These are phyloP conservation scores for Syncephalastrum monosporum DNA, from an alignment of 371 early-diverging fungal species.

Conservation along the genomic window DNA sequence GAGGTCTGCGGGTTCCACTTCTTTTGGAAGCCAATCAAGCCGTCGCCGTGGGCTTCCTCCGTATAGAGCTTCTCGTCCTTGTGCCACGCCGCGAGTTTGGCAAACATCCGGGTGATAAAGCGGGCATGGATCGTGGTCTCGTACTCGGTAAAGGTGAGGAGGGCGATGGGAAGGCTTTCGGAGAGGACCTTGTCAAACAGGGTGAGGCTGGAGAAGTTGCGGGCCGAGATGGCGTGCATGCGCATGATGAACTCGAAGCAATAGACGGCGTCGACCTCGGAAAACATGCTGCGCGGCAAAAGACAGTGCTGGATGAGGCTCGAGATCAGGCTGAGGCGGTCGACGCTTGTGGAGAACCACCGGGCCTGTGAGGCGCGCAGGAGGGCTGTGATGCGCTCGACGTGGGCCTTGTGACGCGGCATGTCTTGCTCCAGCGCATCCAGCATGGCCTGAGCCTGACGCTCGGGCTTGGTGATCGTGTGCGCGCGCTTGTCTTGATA, in stretches of 20 bases:
- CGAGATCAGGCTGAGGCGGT: slow-evolving; percentile 50
- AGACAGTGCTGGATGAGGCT: slow-evolving; percentile 79
- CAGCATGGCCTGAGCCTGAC: slow-evolving; percentile 35
- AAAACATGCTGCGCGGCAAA: slow-evolving; percentile 72
- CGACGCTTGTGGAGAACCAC: slow-evolving; percentile 67
- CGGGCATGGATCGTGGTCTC: slow-evolving; percentile 74
- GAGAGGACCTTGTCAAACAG: slow-evolving; percentile 72
- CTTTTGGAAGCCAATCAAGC: slow-evolving; percentile 75
- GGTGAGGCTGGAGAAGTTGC: slow-evolving; percentile 76
- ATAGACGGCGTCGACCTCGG: slow-evolving; percentile 80
- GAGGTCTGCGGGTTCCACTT: slow-evolving; percentile 54
- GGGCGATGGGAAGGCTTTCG: slow-evolving; percentile 37
- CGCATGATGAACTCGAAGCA: slow-evolving; percentile 79
- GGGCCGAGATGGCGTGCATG: slow-evolving; percentile 76
- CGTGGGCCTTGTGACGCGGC: slow-evolving; percentile 47
- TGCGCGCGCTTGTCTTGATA: slow-evolving; percentile 29
- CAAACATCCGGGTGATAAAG: slow-evolving; percentile 63
- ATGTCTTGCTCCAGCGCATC: slow-evolving; percentile 35
- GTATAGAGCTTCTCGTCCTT: slow-evolving; percentile 52
- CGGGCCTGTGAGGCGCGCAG: slow-evolving; percentile 61
- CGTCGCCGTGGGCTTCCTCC: slow-evolving; percentile 56
- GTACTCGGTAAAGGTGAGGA: slow-evolving; percentile 71
- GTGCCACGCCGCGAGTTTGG: slow-evolving; percentile 65
- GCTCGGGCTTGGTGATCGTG: slow-evolving; percentile 33
- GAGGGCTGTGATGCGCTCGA: slow-evolving; percentile 45